Percentiles rank a stretch among this genome's conserved stretches.
phyloP scores from a whole-genome alignment of 2,329 filamentous ascomycete genomes.

The Pseudomassariella vexata region DNA sequence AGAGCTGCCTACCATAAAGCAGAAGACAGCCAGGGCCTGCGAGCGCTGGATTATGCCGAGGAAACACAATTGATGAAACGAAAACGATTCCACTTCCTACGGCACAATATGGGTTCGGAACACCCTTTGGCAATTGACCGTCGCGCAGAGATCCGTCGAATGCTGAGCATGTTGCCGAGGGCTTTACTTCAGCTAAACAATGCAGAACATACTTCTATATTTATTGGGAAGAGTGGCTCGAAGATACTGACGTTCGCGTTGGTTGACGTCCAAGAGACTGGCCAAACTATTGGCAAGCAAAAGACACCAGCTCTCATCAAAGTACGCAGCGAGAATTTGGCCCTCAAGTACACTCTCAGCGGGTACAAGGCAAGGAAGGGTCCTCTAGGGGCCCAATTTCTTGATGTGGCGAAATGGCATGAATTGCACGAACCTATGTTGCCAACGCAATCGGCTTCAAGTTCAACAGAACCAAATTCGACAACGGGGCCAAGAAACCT shows the following conservation, averaged over 20 bases:
- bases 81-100: too few species aligned
- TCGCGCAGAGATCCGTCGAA: too few species aligned
- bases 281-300: not conserved
- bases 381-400: too few species aligned
- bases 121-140: not conserved
- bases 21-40: not conserved
- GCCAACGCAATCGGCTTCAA: not conserved
- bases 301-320: not conserved
- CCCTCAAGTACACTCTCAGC: not conserved
- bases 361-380: too few species aligned
- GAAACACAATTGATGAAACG: not conserved
- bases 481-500: conserved; percentile 72
- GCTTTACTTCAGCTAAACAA: too few species aligned
- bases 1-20: not conserved
- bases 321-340: not conserved
- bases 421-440: not conserved
- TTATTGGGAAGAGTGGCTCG: too few species aligned
- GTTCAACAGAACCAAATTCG: conserved; percentile 68
- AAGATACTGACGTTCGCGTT: not conserved
- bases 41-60: not conserved
- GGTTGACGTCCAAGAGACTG: not conserved
- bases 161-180: too few species aligned
- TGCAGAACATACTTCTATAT: too few species aligned
- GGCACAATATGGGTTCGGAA: not conserved
- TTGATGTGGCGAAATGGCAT: not conserved